Evolutionary conservation across 208 protist genomes (phyloP), one percentile per base, ranked within the genome.

Genomic region (Trypanosoma melophagium): DNA sequence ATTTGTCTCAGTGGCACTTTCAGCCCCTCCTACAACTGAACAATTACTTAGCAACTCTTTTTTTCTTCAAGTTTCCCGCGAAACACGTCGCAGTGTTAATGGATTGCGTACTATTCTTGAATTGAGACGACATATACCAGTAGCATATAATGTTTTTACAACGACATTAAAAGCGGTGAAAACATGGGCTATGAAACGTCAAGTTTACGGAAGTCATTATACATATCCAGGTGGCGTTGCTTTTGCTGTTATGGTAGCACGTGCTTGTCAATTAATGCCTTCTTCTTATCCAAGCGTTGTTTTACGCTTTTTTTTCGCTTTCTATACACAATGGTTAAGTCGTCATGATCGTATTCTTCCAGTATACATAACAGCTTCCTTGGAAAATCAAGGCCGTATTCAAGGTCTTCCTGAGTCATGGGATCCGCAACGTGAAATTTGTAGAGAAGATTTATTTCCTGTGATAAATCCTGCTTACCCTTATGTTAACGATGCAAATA

Each of bases 401-500:
- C 67, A 71, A 7, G 91, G 91, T n/a, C 78, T 96, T 76, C 78
- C 76, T 35, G 65, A 78, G 7, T 79, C 77, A 31, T 93, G 87
- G 85, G 65, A 89, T 57, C 64, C 68, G 17, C 40, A 61, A 16
- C 50, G 68, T 5, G 69, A 71, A 16, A 8, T 57, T 0, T 82
- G 86, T 55, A 66, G 71, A 45, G 64, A 80, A 0, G 93, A 98
- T 71, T 69, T 98, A 16, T 89, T 99, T 60, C 97, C 97, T 12
- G 86, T 99, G 45, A 87, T 99, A 25, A 99, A 98, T 61, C 98
- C 98, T 3, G 92, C 95, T 4, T 98, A 98, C 59, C 98, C 98
- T 22, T 92, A 81, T 35, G 96, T 99, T 69, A 99, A 99, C 74
- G 90, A 97, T 7, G 96, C 92, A 0, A 92, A 97, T 73, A 98